Conservation (phyloP, 257 asterid genomes). For the Nicotiana undulata region DNA sequence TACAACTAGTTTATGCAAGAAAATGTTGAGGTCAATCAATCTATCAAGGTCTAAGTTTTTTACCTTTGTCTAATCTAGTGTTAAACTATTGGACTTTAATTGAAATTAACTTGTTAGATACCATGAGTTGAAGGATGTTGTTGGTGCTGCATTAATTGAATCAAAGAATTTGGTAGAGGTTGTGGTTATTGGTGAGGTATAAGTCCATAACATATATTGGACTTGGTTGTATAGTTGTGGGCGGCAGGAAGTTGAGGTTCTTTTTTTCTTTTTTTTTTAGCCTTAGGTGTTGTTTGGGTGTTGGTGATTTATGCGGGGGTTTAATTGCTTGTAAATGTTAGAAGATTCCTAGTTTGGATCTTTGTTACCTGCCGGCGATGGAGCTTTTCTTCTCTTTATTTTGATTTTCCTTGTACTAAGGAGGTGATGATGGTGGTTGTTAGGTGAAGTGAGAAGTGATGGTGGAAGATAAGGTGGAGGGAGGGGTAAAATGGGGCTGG, state of each 20-base stretch:
- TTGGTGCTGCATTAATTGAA: constrained; percentile 58
- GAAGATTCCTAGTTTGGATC: constrained; percentile 69
- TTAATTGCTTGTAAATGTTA: constrained; percentile 79
- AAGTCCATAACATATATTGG: constrained; percentile 68
- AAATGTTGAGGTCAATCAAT: constrained; percentile 50
- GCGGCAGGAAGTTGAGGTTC: constrained; percentile 65
- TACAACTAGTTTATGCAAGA: constrained; percentile 29
- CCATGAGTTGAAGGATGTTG: constrained; percentile 55
- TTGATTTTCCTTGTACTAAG: not conserved
- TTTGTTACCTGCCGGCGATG: constrained; percentile 74
- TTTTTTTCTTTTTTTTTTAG: constrained; percentile 16
- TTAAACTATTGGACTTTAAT: constrained; percentile 55
- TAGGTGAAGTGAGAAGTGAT: too few relatives aligned
- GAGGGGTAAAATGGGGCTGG: too few relatives aligned
- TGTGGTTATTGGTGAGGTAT: constrained; percentile 62
- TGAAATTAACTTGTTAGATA: constrained; percentile 74
- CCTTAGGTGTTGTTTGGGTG: constrained; percentile 83
- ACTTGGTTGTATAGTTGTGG: constrained; percentile 86
- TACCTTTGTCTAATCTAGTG: constrained; percentile 51
- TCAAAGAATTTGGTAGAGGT: constrained; percentile 70
- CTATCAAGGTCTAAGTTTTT: constrained; percentile 59
- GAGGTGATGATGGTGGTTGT: too few relatives aligned
- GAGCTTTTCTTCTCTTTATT: constrained; percentile 3
- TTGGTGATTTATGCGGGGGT: constrained; percentile 83
- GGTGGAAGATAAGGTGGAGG: too few relatives aligned